Base-by-base conservation (phyloP, 2,329 filamentous ascomycete genomes). In the Aspergillus amoenus region DNA sequence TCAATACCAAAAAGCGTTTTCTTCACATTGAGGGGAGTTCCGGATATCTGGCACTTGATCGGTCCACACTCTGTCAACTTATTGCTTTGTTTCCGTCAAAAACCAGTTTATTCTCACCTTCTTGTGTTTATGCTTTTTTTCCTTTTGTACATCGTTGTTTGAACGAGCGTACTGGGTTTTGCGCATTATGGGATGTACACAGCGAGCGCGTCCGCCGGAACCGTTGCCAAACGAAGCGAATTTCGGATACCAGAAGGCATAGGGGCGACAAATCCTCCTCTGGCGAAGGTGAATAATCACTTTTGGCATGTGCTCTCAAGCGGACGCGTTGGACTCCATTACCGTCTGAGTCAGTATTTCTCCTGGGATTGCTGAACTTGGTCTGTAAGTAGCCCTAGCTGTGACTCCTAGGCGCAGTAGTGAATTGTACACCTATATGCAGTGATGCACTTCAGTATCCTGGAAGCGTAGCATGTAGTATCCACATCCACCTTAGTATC, bases 41-140 rank as follows among this genome's bases (percentile, higher is more conserved):
- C 88, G 88, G 88, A 90, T 90, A 90, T 90, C 87, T 89, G 84
- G 86, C 87, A 88, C 62, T 64, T 69, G 60, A 86, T 82, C 78
- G 78, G 79, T 69, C 65, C 68, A 72, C 73, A 73, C 75, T 66
- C 64, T 73, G 69, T 76, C 62, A 66, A 61, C 49, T 66, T 64
- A 58, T 62, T 62, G 55, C 61, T 63, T 62, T 61, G 61, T 67
- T 55, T 64, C 71, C 71, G 76, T 53, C 49, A 57, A 57, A 54
- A 57, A 45, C 55, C 50, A 80, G 76, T 74, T 79, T 78, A 68
- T 79, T 78, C 78, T 63, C 60, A 61, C 52, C 51, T 63, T 60
- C 32, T 71, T 68, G 66, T 75, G 75, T 71, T 72, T 72, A 75
- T 54, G 51, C 43, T 58, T 60, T 57, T 47, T n/a, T n/a, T n/a